These are phyloP conservation scores for Pythium chondricola DNA, from an alignment of 352 stramenopile species.

Conservation along the genomic window DNA sequence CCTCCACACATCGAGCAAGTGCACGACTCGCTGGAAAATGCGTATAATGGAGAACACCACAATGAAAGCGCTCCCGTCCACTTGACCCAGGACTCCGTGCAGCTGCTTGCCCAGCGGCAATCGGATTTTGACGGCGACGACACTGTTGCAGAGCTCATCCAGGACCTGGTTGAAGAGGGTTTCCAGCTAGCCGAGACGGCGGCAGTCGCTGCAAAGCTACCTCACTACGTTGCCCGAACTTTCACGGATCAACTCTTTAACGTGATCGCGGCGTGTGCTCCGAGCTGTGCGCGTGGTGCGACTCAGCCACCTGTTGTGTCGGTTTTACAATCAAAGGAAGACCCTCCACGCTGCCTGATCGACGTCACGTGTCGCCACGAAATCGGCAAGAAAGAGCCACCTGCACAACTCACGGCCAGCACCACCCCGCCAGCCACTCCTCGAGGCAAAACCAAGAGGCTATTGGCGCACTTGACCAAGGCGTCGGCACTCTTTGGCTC, in stretches of 20 bases:
- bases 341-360: constrained; percentile 4
- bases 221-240: constrained; percentile 20
- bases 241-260: constrained; percentile 19
- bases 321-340: background rate
- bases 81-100: background rate
- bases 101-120: background rate
- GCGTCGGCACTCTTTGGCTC: no score
- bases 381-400: constrained; percentile 3
- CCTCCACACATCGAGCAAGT: no score
- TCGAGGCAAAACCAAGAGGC: no score
- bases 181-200: constrained; percentile 12
- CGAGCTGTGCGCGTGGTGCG: background rate
- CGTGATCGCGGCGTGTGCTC: constrained; percentile 1
- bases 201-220: constrained; percentile 23
- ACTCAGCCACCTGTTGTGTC: background rate
- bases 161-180: constrained; percentile 12
- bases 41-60: no score
- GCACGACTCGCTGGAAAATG: no score
- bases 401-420: background rate
- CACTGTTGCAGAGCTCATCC: constrained; percentile 20
- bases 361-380: constrained; percentile 11
- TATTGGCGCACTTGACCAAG: no score
- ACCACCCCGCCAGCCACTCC: no score
- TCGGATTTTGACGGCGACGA: constrained; percentile 21
- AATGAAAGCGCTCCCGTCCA: no score